Percentiles rank a stretch among this genome's conserved stretches.
Conservation (phyloP, 164 flowering plant species). For the Kingdonia uniflora region DNA sequence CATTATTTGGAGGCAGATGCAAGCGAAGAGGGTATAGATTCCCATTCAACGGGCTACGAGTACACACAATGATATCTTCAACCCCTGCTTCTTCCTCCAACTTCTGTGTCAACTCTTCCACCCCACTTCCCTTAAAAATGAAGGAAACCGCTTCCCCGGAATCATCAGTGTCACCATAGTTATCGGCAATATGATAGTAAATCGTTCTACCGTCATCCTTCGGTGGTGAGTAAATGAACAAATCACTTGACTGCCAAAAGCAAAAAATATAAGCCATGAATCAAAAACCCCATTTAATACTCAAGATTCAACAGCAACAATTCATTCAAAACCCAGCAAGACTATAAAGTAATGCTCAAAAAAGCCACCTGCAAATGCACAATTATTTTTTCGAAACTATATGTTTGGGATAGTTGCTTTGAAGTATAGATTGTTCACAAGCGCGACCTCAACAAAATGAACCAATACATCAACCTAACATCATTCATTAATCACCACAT, state of each 20-base stretch:
- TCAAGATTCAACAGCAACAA: background rate
- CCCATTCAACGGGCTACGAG: slow-evolving; percentile 62
- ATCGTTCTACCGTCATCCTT: slow-evolving; percentile 59
- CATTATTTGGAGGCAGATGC: slow-evolving; percentile 85
- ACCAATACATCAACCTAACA: too few species aligned
- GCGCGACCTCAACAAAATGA: too few species aligned
- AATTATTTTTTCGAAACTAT: too few species aligned
- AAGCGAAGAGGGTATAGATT: slow-evolving; percentile 79
- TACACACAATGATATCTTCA: slow-evolving; percentile 53
- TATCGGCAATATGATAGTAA: slow-evolving; percentile 50
- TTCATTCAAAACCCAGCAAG: background rate
- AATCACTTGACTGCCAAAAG: slow-evolving; percentile 55
- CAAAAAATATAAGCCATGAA: background rate
- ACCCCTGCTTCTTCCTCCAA: slow-evolving; percentile 67
- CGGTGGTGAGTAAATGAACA: slow-evolving; percentile 35
- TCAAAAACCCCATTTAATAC: background rate
- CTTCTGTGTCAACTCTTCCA: slow-evolving; percentile 51
- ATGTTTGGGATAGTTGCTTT: too few species aligned
- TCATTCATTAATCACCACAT: too few species aligned
- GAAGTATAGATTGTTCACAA: too few species aligned
- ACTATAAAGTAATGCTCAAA: too few species aligned
- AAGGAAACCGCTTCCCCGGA: slow-evolving; percentile 26
- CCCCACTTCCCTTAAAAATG: slow-evolving; percentile 56
- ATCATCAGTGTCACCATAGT: slow-evolving; percentile 48
- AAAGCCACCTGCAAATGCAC: too few species aligned